Evolutionary conservation across 768 basidiomycete genomes (phyloP), one percentile per base, ranked within the genome.

Genomic region (Mycena pura): DNA sequence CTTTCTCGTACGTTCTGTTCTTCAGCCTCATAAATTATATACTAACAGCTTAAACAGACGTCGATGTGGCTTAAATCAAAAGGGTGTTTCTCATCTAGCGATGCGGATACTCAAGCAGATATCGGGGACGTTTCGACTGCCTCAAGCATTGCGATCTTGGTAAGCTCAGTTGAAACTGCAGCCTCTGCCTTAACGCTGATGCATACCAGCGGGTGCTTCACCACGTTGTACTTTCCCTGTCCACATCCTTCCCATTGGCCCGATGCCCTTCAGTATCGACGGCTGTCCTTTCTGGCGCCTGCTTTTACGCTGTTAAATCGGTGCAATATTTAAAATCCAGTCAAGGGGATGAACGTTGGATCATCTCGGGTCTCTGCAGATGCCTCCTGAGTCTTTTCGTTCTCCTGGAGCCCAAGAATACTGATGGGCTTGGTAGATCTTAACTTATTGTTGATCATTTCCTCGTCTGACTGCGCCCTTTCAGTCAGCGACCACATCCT

Each of bases 31-130:
- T 40, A 2, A 32, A 21, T 39, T 3, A 34, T 27, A 14, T 6
- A 19, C 38, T 31, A 51, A 46, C 14, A 10, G 17, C 15, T n/a
- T 14, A 25, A 47, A 28, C 53, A 88, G 88, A 85, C 83, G 13
- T 74, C 79, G 29, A 76, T 77, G 22, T 90, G 86, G 82, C 73
- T 90, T 61, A 80, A 84, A 65, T 63, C 79, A 15, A 72, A 78
- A 25, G 45, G 57, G 14, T 58, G 21, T 44, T 29, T 44, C 49
- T 34, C 62, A 9, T 14, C 40, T 6, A 40, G 27, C 13, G 48
- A 34, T 6, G 31, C 22, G n/a, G 21, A 52, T 15, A 19, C 29
- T n/a, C 45, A n/a, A n/a, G n/a, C 50, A 9, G 39, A 55, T 40
- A 41, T 32, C 40, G 56, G 58, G 60, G 50, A 13, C 24, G 19